Base-by-base conservation (phyloP, 1,139 yeast species). In the Yamadazyma conglobata region DNA sequence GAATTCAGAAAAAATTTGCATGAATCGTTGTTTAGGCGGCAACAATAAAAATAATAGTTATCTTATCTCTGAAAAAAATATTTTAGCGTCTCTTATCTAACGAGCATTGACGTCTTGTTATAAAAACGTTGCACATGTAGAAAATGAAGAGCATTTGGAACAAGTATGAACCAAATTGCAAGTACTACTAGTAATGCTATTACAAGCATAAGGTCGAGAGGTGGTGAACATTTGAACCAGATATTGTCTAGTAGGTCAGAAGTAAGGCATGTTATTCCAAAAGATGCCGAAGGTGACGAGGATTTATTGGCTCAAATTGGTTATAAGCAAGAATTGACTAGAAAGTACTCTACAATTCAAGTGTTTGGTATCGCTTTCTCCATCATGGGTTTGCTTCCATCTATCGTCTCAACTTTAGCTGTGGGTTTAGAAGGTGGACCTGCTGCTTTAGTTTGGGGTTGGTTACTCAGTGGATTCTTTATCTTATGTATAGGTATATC, bases 391-490 rank as follows among this genome's bases (percentile, higher is more conserved):
- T 50, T 72, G 24, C 50, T 71, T 16, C 77, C 77, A 3, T 60
- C 70, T 16, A 62, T 71, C 35, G 58, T 70, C 1, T 64, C 73
- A 0, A 51, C 59, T 17, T 41, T 67, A 4, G 49, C 49, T 10
- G 39, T 39, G 11, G 61, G 60, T 4, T 58, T 69, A 32, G 58
- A 70, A 13, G 76, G 57, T 5, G 74, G 74, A 7, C 54, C 66
- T 7, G 52, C 59, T 17, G 53, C 81, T 4, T 64, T 77, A 15
- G 72, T 78, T 12, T 81, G 87, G 86, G 85, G 87, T 32, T 82
- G 87, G 86, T 65, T 79, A 34, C 60, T 70, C 30, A 72, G 79
- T 24, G 73, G 75, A n/a, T 39, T 68, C 31, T 79, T 79, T 40
- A 73, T 81, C 37, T 52, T 78, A 31, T 57, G 69, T 37, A 71